These are phyloP conservation scores for Alisma plantagoaquatica DNA, from an alignment of 106 monocot species.

Conservation along the genomic window DNA sequence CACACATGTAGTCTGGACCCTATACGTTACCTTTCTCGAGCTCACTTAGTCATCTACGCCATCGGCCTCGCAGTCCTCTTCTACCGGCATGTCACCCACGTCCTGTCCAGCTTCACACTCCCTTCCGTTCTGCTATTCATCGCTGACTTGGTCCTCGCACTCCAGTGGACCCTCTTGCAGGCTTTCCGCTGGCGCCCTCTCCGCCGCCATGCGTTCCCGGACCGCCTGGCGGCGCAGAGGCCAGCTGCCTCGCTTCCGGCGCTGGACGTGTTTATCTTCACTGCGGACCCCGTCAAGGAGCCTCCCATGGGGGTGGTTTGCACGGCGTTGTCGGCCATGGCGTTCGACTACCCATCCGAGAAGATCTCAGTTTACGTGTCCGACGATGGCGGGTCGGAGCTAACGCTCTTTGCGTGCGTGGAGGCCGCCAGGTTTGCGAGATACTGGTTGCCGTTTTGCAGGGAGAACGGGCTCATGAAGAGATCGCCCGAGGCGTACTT, in stretches of 20 bases:
- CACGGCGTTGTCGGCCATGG: slow-evolving; percentile 31
- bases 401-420: slow-evolving; percentile 31
- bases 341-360: slow-evolving; percentile 26
- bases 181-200: too few species aligned
- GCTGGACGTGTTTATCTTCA: slow-evolving; percentile 32
- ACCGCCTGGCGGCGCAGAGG: neutral
- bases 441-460: slow-evolving; percentile 36
- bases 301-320: slow-evolving; percentile 28
- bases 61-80: too few species aligned
- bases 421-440: slow-evolving; percentile 33
- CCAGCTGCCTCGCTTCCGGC: neutral
- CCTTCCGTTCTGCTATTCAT: too few species aligned
- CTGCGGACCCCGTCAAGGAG: slow-evolving; percentile 26
- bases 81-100: too few species aligned
- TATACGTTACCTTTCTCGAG: too few species aligned
- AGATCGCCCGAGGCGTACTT: slow-evolving; percentile 24
- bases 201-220: neutral
- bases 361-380: slow-evolving; percentile 34
- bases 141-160: too few species aligned
- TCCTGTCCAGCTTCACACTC: too few species aligned
- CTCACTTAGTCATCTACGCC: too few species aligned
- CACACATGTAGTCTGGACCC: too few species aligned
- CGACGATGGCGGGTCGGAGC: too few species aligned
- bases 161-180: too few species aligned
- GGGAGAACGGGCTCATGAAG: slow-evolving; percentile 10